Evolutionary conservation across 495 filamentous ascomycete genomes (phyloP).

Genomic region (Xylaria flabelliformis): DNA sequence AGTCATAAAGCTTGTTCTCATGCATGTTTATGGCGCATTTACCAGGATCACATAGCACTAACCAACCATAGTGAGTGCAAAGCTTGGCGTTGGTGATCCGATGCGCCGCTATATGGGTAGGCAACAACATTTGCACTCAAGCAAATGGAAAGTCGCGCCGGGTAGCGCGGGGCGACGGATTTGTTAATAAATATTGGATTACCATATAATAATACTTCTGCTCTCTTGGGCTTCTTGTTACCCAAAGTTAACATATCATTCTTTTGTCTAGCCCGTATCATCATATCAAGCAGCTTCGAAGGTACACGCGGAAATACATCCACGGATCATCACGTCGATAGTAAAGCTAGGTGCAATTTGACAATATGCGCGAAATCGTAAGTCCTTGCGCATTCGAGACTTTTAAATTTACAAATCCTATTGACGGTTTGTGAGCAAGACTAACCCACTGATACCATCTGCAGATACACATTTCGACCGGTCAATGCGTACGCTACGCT

Average conservation of each 20-base stretch:
- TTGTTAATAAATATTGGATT: too few species aligned
- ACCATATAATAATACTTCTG: neutral
- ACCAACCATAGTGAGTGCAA: conserved; percentile 7
- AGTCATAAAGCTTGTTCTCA: neutral
- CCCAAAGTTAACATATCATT: neutral
- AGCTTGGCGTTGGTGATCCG: conserved; percentile 8
- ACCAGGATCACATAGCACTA: conserved; percentile 1
- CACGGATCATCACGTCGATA: neutral
- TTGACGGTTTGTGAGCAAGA: neutral
- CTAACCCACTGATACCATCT: neutral
- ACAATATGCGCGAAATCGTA: conserved; percentile 12
- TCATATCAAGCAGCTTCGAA: neutral
- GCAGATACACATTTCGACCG: conserved; percentile 3
- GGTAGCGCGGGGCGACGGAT: too few species aligned
- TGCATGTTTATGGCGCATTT: neutral
- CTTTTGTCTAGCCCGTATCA: neutral
- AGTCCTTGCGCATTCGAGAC: neutral
- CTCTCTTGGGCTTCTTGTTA: neutral
- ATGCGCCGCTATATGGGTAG: neutral
- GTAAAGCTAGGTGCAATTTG: neutral
- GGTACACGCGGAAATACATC: neutral
- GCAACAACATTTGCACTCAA: neutral
- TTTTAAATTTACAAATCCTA: neutral
- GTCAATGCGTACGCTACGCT: conserved; percentile 1
- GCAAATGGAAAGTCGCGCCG: too few species aligned